Conservation (phyloP, 352 stramenopile genomes). For the Phytophthora tentaculata region DNA sequence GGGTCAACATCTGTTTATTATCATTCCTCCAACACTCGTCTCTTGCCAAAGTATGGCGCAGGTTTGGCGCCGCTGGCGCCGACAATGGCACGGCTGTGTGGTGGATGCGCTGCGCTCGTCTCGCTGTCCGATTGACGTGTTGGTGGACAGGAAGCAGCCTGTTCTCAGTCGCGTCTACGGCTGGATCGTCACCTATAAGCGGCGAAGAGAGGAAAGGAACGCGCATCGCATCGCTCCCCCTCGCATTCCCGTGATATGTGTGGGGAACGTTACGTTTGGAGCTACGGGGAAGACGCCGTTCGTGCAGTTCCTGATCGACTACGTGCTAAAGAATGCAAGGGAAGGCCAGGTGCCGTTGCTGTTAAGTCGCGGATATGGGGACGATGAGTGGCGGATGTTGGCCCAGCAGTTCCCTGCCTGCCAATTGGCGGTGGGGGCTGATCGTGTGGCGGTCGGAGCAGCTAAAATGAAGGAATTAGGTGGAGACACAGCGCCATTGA, state of each 20-base stretch:
- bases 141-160: conserved; percentile 26
- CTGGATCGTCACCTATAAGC: conserved; percentile 40
- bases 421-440: conserved; percentile 41
- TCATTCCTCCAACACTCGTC: too few relatives aligned
- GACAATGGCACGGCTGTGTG: conserved; percentile 37
- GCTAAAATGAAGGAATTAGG: conserved; percentile 41
- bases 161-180: conserved; percentile 52
- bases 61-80: conserved; percentile 34
- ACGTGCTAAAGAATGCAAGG: conserved; percentile 11
- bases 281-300: conserved; percentile 80
- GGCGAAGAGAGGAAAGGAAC: conserved; percentile 27
- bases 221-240: conserved; percentile 37
- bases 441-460: conserved; percentile 38
- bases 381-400: conserved; percentile 77
- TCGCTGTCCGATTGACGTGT: background rate
- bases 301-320: conserved; percentile 49
- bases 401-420: conserved; percentile 47
- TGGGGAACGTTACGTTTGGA: conserved; percentile 77
- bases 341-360: conserved; percentile 47
- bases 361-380: conserved; percentile 64
- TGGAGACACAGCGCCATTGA: conserved; percentile 20
- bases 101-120: conserved; percentile 42
- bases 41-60: conserved; percentile 27
- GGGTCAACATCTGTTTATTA: too few relatives aligned
- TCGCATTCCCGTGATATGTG: conserved; percentile 57